A percentile compares a stretch with the other conserved stretches of the same genome.
phyloP scores from a whole-genome alignment of 495 filamentous ascomycete species.

The Viridothelium virens region DNA sequence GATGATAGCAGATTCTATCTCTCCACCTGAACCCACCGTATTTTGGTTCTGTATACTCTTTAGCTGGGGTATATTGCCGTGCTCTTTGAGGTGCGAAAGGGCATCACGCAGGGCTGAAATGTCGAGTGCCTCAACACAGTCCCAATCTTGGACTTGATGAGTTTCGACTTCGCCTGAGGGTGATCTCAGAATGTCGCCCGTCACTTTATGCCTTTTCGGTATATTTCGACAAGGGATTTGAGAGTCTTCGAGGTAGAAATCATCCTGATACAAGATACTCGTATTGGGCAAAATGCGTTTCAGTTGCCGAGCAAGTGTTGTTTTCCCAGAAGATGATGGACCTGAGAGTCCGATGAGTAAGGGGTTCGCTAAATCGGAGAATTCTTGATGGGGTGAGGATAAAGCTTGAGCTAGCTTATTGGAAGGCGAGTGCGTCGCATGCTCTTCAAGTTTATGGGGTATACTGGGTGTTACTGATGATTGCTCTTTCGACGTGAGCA shows the following conservation, averaged over 20 bases:
- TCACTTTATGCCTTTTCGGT: background rate
- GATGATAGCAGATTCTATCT: conserved; percentile 31
- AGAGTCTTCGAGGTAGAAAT: conserved; percentile 78
- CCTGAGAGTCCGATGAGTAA: conserved; percentile 28
- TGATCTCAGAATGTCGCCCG: background rate
- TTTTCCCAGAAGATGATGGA: conserved; percentile 37
- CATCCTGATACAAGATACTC: conserved; percentile 85
- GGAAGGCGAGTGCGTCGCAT: too few species aligned
- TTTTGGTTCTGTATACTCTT: conserved; percentile 74
- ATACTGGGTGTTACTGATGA: too few species aligned
- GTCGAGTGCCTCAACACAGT: conserved; percentile 68
- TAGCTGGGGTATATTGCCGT: conserved; percentile 61
- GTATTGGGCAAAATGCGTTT: conserved; percentile 39
- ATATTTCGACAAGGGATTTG: conserved; percentile 43
- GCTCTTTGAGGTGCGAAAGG: conserved; percentile 53
- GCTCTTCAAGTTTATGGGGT: too few species aligned
- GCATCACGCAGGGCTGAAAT: conserved; percentile 53
- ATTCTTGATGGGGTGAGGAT: background rate
- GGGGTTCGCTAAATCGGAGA: conserved; percentile 6
- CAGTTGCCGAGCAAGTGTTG: conserved; percentile 38
- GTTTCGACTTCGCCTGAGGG: conserved; percentile 30
- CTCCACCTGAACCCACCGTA: conserved; percentile 43
- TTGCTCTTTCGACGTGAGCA: too few species aligned
- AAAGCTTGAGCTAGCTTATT: too few species aligned
- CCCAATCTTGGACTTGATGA: conserved; percentile 69